Percentiles rank a stretch among this genome's conserved stretches.
Conservation (phyloP, 257 asterid species). For the Echium plantagineum region DNA sequence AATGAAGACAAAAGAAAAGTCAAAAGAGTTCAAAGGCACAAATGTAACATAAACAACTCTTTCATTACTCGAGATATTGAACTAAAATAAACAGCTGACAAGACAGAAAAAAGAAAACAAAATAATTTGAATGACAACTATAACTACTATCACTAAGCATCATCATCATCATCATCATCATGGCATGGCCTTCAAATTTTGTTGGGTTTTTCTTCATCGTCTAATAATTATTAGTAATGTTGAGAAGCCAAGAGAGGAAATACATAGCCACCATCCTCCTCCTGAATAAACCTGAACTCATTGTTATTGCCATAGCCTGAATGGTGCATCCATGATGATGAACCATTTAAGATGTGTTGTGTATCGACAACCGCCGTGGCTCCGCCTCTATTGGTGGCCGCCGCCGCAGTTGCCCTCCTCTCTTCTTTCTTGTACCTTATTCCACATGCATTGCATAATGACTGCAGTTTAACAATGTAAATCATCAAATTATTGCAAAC, state of each 20-base stretch:
- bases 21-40: background rate
- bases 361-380: conserved; percentile 18
- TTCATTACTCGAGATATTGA: background rate
- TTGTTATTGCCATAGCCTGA: conserved; percentile 23
- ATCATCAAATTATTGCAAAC: background rate
- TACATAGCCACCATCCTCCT: background rate
- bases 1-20: background rate
- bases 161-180: conserved; percentile 35
- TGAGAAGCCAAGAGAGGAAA: conserved; percentile 11
- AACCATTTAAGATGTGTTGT: conserved; percentile 34
- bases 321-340: conserved; percentile 35
- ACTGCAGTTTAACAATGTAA: conserved; percentile 31
- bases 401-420: conserved; percentile 83
- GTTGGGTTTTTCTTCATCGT: background rate
- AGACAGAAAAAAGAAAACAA: background rate
- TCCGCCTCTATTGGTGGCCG: conserved; percentile 33
- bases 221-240: conserved; percentile 23
- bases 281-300: conserved; percentile 40
- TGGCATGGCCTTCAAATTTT: conserved; percentile 39
- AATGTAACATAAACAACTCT: background rate
- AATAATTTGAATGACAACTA: background rate
- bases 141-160: conserved; percentile 9
- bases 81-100: conserved; percentile 1
- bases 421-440: conserved; percentile 94
- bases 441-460: conserved; percentile 96